Conservation (phyloP, 2,329 filamentous ascomycete genomes). For the Lanzia echinophila region DNA sequence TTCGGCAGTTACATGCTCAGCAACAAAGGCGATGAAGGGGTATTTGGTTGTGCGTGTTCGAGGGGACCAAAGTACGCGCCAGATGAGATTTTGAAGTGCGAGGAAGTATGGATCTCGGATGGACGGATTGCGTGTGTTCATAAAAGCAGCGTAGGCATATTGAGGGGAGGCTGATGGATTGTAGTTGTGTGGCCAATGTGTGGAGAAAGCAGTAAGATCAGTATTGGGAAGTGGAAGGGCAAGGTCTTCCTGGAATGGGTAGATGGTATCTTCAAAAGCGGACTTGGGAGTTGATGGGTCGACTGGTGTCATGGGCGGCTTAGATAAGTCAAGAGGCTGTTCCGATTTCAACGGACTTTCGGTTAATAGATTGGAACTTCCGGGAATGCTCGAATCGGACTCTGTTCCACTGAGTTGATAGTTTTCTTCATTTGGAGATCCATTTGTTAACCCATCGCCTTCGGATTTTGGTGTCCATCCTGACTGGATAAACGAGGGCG, state of each 20-base stretch:
- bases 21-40: constrained; percentile 16
- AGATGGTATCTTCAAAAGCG: constrained; percentile 4
- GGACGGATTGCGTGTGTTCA: constrained; percentile 11
- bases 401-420: background rate
- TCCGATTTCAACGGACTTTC: background rate
- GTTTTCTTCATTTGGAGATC: background rate
- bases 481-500: background rate
- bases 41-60: constrained; percentile 4
- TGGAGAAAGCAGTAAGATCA: background rate
- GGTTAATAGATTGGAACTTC: background rate
- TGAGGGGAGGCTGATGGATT: constrained; percentile 34
- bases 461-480: background rate
- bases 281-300: background rate
- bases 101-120: constrained; percentile 14
- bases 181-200: constrained; percentile 7
- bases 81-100: constrained; percentile 13
- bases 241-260: constrained; percentile 6
- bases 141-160: constrained; percentile 12
- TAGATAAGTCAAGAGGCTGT: background rate
- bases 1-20: constrained; percentile 10
- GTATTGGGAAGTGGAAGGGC: background rate
- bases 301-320: background rate
- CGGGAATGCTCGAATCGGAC: background rate
- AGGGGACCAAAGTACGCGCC: constrained; percentile 13
- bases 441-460: background rate